Evolutionary conservation across 2,329 filamentous ascomycete species (phyloP).

Genomic region (Fusarium ambrosium): DNA sequence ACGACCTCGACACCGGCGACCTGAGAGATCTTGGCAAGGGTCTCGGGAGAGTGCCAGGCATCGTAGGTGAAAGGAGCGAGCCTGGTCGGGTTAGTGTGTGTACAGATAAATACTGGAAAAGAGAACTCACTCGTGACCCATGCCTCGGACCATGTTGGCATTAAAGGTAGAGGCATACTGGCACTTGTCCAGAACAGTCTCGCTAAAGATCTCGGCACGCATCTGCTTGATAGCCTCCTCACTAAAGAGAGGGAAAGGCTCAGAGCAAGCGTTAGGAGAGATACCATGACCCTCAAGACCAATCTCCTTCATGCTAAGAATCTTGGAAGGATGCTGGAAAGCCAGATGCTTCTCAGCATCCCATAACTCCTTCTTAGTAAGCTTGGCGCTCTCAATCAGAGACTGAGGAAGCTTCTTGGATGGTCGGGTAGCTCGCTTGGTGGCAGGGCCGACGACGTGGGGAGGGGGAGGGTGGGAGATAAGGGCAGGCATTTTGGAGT

Average conservation of each 20-base stretch:
- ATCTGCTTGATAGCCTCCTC: slow-evolving; percentile 41
- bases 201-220: slow-evolving; percentile 40
- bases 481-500: slow-evolving; percentile 7
- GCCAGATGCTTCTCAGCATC: slow-evolving; percentile 34
- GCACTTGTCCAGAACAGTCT: slow-evolving; percentile 49
- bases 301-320: slow-evolving; percentile 44
- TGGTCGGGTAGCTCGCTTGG: slow-evolving; percentile 7
- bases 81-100: slow-evolving; percentile 44
- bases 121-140: slow-evolving; percentile 22
- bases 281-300: slow-evolving; percentile 33
- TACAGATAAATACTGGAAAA: slow-evolving; percentile 38
- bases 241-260: slow-evolving; percentile 49
- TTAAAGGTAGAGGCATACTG: slow-evolving; percentile 18
- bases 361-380: slow-evolving; percentile 3
- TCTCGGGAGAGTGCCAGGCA: slow-evolving; percentile 68
- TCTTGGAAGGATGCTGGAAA: slow-evolving; percentile 23
- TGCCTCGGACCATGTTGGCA: slow-evolving; percentile 14
- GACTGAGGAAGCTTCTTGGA: slow-evolving; percentile 10
- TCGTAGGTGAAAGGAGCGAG: slow-evolving; percentile 50
- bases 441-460: slow-evolving; percentile 9
- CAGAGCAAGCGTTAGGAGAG: slow-evolving; percentile 47
- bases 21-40: slow-evolving; percentile 66
- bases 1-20: slow-evolving; percentile 71
- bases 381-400: background rate
- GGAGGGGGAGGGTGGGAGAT: slow-evolving; percentile 4